Conservation (phyloP, 805 yeast species). For the Candida corydali region DNA sequence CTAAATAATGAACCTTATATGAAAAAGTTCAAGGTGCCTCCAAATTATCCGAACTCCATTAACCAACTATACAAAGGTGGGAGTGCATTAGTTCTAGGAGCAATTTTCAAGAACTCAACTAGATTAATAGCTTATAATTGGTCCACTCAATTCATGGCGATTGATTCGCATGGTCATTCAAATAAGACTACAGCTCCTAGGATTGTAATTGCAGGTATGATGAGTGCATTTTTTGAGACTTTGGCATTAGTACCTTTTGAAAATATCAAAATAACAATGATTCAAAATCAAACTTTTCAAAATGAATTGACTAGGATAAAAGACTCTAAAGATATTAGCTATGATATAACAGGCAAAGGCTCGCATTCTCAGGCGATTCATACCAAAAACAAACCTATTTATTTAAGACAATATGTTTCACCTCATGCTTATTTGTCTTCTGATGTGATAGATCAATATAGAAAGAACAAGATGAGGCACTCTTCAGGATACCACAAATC, state of each 20-base stretch:
- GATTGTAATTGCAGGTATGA: conserved; percentile 75
- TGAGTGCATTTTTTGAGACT: conserved; percentile 82
- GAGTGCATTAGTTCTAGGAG: conserved; percentile 72
- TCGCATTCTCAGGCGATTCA: conserved; percentile 11
- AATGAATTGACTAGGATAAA: conserved; percentile 22
- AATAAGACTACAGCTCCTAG: conserved; percentile 75
- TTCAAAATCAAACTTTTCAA: conserved; percentile 52
- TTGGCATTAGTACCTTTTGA: conserved; percentile 88
- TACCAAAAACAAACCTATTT: conserved; percentile 13
- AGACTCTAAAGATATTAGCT: conserved; percentile 14
- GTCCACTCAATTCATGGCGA: conserved; percentile 64
- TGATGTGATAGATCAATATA: conserved; percentile 27
- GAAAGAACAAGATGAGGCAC: conserved; percentile 13
- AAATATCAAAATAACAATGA: conserved; percentile 73
- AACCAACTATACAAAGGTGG: conserved; percentile 54
- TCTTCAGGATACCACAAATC: conserved; percentile 1
- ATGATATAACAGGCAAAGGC: conserved; percentile 20
- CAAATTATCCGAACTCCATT: conserved; percentile 27
- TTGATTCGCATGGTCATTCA: conserved; percentile 32
- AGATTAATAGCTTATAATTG: conserved; percentile 73
- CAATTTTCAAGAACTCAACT: conserved; percentile 66
- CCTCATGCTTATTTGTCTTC: conserved; percentile 40
- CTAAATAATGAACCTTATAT: conserved; percentile 38
- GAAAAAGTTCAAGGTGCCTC: conserved; percentile 29
- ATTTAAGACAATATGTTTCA: conserved; percentile 32